Base-by-base conservation (phyloP, 2,329 filamentous ascomycete genomes). In the Trichoderma polysporum region DNA sequence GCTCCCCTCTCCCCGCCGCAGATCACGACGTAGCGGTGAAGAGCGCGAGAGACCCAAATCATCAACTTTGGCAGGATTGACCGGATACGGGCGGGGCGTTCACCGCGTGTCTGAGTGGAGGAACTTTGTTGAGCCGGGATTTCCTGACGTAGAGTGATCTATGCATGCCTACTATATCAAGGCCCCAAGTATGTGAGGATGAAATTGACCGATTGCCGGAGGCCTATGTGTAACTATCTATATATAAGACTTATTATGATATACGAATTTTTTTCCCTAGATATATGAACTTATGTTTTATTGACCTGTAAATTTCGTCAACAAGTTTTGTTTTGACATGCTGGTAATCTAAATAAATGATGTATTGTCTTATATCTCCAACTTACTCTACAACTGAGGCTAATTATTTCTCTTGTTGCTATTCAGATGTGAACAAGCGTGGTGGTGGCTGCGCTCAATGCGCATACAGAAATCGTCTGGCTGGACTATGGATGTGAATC, bases 101-200 rank as follows among this genome's bases (percentile, higher is more conserved):
- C 78, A 81, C 69, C 78, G 84, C 7, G 83, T 86, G 19, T 76
- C 75, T 50, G 81, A 84, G 66, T 86, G 84, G 84, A 78, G 77
- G 67, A 79, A 75, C 47, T 83, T 82, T 73, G 81, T 86, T 17
- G 78, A 79, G 68, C 79, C 79, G 7, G 83, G 82, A 4, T 69
- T 75, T 45, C 79, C 80, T 49, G 78, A 79, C 47, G 75, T 71
- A 29, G 77, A 78, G n/a, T 62, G 25, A 53, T 27, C 53, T 17
- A 33, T 35, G 33, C 6, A 25, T 29, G 5, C 37, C 9, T 50
- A 13, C 15, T 10, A 37, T 52, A 10, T 29, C 1, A 61, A 31
- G 15, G 33, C 15, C 15, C 17, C 33, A 29, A 25, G 47, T 17
- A 29, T 50, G 27, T 50, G 37, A 17, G 17, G 39, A 37, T n/a